A percentile compares a stretch with the other conserved stretches of the same genome.
phyloP scores from a whole-genome alignment of 768 basidiomycete species.

The Russula sp. region DNA sequence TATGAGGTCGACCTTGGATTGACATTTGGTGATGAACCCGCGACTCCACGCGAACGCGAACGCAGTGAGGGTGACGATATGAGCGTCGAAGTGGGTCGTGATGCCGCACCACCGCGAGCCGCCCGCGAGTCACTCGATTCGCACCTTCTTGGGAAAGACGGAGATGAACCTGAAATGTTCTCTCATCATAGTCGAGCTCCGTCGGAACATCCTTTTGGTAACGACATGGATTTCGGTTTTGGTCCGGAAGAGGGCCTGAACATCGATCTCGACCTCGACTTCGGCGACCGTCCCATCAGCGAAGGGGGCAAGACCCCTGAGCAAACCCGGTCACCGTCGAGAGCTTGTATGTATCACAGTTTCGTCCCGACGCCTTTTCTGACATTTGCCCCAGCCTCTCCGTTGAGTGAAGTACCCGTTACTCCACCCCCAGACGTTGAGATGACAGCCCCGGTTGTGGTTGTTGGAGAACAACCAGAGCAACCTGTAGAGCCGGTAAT shows the following conservation, averaged over 20 bases:
- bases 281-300: conserved; percentile 50
- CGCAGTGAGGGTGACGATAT: conserved; percentile 45
- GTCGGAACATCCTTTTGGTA: conserved; percentile 61
- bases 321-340: conserved; percentile 48
- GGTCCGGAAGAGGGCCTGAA: conserved; percentile 41
- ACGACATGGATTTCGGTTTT: conserved; percentile 47
- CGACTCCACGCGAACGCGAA: conserved; percentile 22
- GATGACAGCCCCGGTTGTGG: conserved; percentile 45
- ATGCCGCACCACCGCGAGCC: conserved; percentile 46
- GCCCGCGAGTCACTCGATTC: conserved; percentile 56
- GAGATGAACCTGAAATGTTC: conserved; percentile 56
- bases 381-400: conserved; percentile 50
- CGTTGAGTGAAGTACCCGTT: conserved; percentile 63
- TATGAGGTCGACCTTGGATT: conserved; percentile 74
- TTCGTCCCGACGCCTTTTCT: conserved; percentile 9
- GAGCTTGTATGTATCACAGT: conserved; percentile 53
- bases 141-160: conserved; percentile 47
- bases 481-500: conserved; percentile 30
- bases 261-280: conserved; percentile 65
- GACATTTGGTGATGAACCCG: conserved; percentile 55
- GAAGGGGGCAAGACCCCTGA: conserved; percentile 51
- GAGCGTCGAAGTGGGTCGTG: conserved; percentile 74
- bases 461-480: conserved; percentile 38
- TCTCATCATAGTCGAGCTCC: conserved; percentile 57
- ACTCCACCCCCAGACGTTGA: conserved; percentile 68